A percentile compares a stretch with the other conserved stretches of the same genome.
Evolutionary conservation across 2,329 filamentous ascomycete genomes (phyloP).

Genomic region (Trichothecium roseum): DNA sequence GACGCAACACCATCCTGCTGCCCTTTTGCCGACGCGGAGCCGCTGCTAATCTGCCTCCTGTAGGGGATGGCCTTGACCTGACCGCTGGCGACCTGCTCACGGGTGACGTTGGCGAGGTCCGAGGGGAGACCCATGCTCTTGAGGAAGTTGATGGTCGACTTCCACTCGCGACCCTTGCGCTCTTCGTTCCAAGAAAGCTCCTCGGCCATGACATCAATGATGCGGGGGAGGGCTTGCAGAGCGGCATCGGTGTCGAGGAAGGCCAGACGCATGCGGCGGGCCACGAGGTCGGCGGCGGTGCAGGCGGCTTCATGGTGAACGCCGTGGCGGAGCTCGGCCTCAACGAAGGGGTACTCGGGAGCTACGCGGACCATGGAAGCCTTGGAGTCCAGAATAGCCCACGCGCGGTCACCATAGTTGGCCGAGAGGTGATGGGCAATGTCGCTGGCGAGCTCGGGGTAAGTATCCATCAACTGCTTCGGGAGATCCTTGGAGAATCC

Average conservation of each 20-base stretch:
- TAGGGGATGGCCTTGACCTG: not conserved
- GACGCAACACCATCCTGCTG: too few relatives aligned
- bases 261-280: slow-evolving; percentile 60
- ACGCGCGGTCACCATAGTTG: slow-evolving; percentile 48
- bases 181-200: slow-evolving; percentile 55
- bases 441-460: slow-evolving; percentile 21
- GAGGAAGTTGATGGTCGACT: slow-evolving; percentile 37
- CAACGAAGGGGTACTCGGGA: slow-evolving; percentile 59
- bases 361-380: slow-evolving; percentile 52
- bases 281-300: slow-evolving; percentile 60
- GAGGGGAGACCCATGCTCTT: slow-evolving; percentile 30
- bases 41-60: too few relatives aligned
- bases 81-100: slow-evolving; percentile 1
- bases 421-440: slow-evolving; percentile 30
- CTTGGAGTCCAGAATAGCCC: slow-evolving; percentile 51
- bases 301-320: slow-evolving; percentile 64
- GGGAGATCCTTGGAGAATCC: slow-evolving; percentile 40
- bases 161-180: slow-evolving; percentile 46
- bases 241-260: slow-evolving; percentile 66
- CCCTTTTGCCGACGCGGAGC: too few relatives aligned
- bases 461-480: slow-evolving; percentile 24
- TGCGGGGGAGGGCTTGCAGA: slow-evolving; percentile 54
- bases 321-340: slow-evolving; percentile 64
- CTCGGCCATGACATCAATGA: slow-evolving; percentile 64
- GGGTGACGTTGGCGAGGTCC: slow-evolving; percentile 3